Percentiles rank a stretch among this genome's conserved stretches.
Evolutionary conservation across 805 yeast species (phyloP).

Genomic region (Starmerella asiatica): DNA sequence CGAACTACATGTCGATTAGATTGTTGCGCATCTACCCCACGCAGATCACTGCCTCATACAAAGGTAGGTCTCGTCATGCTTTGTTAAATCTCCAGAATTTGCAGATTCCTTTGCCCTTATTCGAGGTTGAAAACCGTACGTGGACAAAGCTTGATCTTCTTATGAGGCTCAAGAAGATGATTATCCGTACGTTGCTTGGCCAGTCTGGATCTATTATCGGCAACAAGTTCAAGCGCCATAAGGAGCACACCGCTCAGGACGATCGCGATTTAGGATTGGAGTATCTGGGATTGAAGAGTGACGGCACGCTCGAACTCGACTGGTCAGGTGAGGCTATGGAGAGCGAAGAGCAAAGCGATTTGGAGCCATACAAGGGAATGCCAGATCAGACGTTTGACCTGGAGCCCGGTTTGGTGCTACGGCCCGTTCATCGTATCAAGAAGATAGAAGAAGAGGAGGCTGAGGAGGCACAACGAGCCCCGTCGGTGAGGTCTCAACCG

Average conservation of each 20-base stretch:
- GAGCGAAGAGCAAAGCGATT: neutral
- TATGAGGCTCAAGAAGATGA: conserved; percentile 41
- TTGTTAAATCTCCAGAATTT: conserved; percentile 69
- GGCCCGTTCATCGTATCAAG: neutral
- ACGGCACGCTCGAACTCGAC: neutral
- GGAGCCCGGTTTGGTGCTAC: neutral
- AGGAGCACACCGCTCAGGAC: conserved; percentile 8
- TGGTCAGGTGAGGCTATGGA: neutral
- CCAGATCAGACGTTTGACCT: neutral
- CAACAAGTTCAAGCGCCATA: conserved; percentile 44
- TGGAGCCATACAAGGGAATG: too few species aligned
- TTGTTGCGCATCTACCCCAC: conserved; percentile 40
- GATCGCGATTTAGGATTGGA: conserved; percentile 10
- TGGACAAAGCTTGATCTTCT: conserved; percentile 64
- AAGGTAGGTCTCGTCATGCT: conserved; percentile 42
- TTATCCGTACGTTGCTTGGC: conserved; percentile 28
- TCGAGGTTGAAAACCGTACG: conserved; percentile 45
- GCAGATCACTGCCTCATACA: conserved; percentile 55
- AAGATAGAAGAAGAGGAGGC: neutral
- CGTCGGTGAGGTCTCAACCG: too few species aligned
- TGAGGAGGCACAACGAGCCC: too few species aligned
- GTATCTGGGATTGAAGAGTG: neutral
- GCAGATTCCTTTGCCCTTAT: conserved; percentile 47
- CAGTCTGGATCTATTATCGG: conserved; percentile 62
- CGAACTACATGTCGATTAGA: conserved; percentile 55